These are phyloP conservation scores for Colletotrichum endophyticum DNA, from an alignment of 2,329 filamentous ascomycete genomes.

Conservation along the genomic window DNA sequence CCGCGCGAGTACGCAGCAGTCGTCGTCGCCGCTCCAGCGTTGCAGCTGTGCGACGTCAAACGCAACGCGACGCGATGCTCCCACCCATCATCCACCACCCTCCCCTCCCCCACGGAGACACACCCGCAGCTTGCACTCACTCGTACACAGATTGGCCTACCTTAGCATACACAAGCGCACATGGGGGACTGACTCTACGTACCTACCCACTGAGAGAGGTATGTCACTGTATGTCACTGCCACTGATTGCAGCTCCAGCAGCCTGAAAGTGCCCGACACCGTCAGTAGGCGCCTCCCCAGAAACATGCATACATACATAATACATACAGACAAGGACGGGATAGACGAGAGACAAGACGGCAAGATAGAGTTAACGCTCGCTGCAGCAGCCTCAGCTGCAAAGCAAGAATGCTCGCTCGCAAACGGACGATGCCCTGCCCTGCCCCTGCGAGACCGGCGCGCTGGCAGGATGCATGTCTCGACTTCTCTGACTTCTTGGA, in stretches of 20 bases:
- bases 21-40: conserved; percentile 9
- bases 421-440: background rate
- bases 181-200: background rate
- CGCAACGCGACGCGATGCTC: conserved; percentile 4
- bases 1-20: background rate
- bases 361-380: background rate
- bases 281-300: background rate
- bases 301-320: background rate
- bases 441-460: background rate
- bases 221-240: background rate
- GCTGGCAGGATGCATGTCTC: background rate
- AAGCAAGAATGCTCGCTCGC: background rate
- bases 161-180: background rate
- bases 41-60: conserved; percentile 7
- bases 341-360: background rate
- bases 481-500: background rate
- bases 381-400: background rate
- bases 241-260: background rate
- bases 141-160: background rate
- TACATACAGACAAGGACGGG: background rate
- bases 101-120: background rate
- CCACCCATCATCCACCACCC: conserved; percentile 2
- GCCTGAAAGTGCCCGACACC: background rate
- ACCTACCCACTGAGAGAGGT: background rate
- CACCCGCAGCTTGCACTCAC: background rate